Evolutionary conservation across 768 basidiomycete species (phyloP).

Genomic region (Stropharia rugosoannulata): DNA sequence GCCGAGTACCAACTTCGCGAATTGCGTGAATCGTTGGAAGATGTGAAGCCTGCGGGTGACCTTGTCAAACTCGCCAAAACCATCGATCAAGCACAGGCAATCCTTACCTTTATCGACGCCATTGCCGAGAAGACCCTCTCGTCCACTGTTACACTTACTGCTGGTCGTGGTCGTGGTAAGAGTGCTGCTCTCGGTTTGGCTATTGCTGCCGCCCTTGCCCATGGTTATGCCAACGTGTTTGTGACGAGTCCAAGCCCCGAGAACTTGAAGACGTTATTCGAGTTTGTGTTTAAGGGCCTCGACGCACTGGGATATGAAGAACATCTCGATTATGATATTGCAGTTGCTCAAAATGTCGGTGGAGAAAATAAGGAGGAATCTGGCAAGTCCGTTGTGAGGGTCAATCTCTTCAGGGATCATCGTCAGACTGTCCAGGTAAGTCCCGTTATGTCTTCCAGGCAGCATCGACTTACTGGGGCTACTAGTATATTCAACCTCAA

Average conservation of each 20-base stretch:
- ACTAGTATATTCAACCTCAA: slow-evolving; percentile 97
- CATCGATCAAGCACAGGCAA: slow-evolving; percentile 90
- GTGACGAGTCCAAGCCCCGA: slow-evolving; percentile 97
- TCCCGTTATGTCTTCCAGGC: slow-evolving; percentile 17
- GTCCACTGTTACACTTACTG: slow-evolving; percentile 93
- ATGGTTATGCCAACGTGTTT: slow-evolving; percentile 97
- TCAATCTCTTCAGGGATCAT: slow-evolving; percentile 91
- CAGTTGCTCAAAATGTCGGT: slow-evolving; percentile 84
- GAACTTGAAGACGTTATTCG: slow-evolving; percentile 96
- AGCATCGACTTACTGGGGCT: neutral
- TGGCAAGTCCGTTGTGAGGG: slow-evolving; percentile 92
- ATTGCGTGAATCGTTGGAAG: slow-evolving; percentile 74
- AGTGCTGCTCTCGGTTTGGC: slow-evolving; percentile 95
- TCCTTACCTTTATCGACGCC: slow-evolving; percentile 93
- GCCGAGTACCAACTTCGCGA: slow-evolving; percentile 67
- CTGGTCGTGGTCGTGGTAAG: slow-evolving; percentile 93
- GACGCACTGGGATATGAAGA: slow-evolving; percentile 96
- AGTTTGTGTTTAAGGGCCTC: slow-evolving; percentile 96
- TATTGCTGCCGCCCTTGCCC: slow-evolving; percentile 87
- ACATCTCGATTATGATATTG: slow-evolving; percentile 96
- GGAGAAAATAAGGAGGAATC: slow-evolving; percentile 52
- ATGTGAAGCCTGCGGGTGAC: slow-evolving; percentile 85
- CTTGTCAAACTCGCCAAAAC: slow-evolving; percentile 91
- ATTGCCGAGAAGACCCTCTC: slow-evolving; percentile 91
- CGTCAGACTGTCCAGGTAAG: slow-evolving; percentile 94